These are phyloP conservation scores for Solanum rostratum DNA, from an alignment of 257 asterid genomes.

Conservation along the genomic window DNA sequence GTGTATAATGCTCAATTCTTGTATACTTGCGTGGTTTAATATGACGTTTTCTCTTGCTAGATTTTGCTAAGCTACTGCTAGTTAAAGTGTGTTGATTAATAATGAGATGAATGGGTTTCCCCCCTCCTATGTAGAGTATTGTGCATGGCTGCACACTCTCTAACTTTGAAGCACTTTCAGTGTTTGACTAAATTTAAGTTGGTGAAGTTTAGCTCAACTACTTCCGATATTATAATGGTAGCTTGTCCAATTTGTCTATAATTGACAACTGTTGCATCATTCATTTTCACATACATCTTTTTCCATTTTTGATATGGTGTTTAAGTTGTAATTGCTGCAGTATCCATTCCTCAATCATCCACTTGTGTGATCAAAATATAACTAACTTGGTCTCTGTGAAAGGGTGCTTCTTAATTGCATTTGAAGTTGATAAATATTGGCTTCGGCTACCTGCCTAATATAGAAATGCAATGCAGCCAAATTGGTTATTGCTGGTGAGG, in stretches of 20 bases:
- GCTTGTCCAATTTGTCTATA: not conserved
- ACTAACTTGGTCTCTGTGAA: not conserved
- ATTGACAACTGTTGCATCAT: not conserved
- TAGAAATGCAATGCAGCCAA: not conserved
- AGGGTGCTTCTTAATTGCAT: not conserved
- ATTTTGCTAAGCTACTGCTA: not conserved
- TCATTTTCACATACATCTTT: not conserved
- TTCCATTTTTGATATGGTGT: not conserved
- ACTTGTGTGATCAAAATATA: not conserved
- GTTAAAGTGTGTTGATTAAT: not conserved
- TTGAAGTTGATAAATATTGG: not conserved
- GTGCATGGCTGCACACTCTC: not conserved
- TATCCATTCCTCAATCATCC: not conserved
- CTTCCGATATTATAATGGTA: not conserved
- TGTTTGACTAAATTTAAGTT: not conserved
- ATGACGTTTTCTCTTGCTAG: not conserved
- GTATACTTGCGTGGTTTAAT: not conserved
- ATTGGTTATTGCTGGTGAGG: not conserved
- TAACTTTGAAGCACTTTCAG: not conserved
- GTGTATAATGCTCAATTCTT: slow-evolving; percentile 32
- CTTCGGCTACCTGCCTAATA: not conserved
- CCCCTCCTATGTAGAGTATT: not conserved
- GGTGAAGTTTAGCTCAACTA: not conserved
- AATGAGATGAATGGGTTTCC: not conserved
- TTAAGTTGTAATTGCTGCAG: not conserved